Evolutionary conservation across 2,329 filamentous ascomycete genomes (phyloP), one percentile per base, ranked within the genome.

Genomic region (Fusarium xylarioides): DNA sequence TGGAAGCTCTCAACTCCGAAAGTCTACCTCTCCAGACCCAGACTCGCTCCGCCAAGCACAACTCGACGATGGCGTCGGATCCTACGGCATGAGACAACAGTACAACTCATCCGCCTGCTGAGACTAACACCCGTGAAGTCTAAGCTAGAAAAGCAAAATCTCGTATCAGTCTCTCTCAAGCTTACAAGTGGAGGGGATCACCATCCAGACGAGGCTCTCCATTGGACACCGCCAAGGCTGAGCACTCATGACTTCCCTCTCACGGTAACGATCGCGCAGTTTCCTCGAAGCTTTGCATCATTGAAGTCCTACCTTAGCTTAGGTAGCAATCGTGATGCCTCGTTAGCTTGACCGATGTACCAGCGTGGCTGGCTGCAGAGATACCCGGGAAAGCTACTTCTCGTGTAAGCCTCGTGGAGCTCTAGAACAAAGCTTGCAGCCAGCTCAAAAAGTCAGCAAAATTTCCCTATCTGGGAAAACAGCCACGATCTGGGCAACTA

Each of bases 171-270:
- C 28, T 42, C n/a, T 49, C 54, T 23, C 61, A 34, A 34, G 53
- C 16, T 46, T 16, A 32, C 26, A 12, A 34, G 32, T 43, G 57
- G 58, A 65, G 44, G 65, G 30, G 46, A 59, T 69, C 58, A 53
- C 34, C 56, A 46, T 14, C 32, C 15, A n/a, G 37, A 32, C 34
- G 21, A 46, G 35, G 46, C 47, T 58, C 52, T 57, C 63, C 37
- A 73, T 73, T 73, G 70, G 70, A 52, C 46, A 19, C 34, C n/a
- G 12, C 37, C 32, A n/a, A 65, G 65, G 50, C 66, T 69, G 66
- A 57, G n/a, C 40, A 4, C 50, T 54, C n/a, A 19, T n/a, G 12
- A 18, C 34, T 34, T 49, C 34, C 42, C 37, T 34, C 12, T 50
- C 56, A 40, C 5, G 37, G 50, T 26, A 54, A 65, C 40, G 49